Evolutionary conservation across 2,329 filamentous ascomycete genomes (phyloP), one percentile per base, ranked within the genome.

Genomic region (Teratosphaeria pseudoeucalypti): DNA sequence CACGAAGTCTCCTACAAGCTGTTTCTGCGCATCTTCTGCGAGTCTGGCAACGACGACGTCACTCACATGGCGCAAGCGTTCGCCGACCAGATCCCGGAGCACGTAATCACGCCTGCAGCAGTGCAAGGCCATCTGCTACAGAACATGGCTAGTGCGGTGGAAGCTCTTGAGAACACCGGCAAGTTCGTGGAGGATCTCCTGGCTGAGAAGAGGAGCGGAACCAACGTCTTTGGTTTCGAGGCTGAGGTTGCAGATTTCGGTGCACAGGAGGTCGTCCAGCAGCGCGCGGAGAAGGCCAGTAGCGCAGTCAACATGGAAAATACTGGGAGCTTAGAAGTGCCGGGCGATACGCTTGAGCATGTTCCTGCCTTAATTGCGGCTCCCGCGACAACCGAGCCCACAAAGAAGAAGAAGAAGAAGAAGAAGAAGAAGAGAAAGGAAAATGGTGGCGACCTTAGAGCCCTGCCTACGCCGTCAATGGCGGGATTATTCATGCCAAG

Each of bases 111-210:
- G 3, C 79, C 78, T 0, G 79, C 79, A 3, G 76, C 81, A 63
- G 72, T 81, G 26, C 78, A 82, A 62, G 76, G 75, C 3, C 82
- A 77, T 62, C 70, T 82, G 32, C 67, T 82, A 12, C 74, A 71
- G 54, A 67, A 76, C 58, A 78, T 79, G 65, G 76, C 76, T 57
- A 74, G 76, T 58, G 77, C 79, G 1, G 58, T 59, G 11, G 65
- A 72, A 55, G 78, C 79, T 23, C 61, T 81, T 32, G 69, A 70
- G 7, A 72, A 75, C 55, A 73, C 77, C 2, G 68, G 62, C 7
- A 66, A 56, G 34, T 82, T 78, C 77, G 67, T 67, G 47, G 70
- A 72, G 37, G 64, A 58, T n/a, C 62, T 73, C 58, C 52, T 76
- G 37, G 59, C 56, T 16, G 54, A 56, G 53, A 68, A 65, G 49